Base-by-base conservation (phyloP, 1,139 yeast genomes). In the Kodamaea suecica region DNA sequence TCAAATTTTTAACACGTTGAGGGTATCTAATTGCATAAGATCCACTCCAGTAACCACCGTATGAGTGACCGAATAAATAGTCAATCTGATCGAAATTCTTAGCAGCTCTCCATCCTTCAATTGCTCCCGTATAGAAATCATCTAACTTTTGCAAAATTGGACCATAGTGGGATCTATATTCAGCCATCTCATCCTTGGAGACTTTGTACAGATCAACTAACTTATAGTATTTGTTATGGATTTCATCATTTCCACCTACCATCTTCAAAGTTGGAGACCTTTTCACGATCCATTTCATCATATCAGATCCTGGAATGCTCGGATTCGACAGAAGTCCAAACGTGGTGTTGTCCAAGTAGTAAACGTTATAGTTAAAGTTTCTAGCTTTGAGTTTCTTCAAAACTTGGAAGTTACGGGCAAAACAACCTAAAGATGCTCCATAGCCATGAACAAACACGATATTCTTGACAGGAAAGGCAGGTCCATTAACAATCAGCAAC, bases 381-480 rank as follows among this genome's bases (percentile, higher is more conserved):
- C 69, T 23, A 57, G 62, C 61, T 57, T 47, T 40, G 61, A 69
- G 55, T 17, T 57, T 45, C 41, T 66, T 55, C 73, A 65, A 28
- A 50, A 74, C 34, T 37, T 73, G 77, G 43, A 87, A 78, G 50
- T 86, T 90, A 37, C 88, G 68, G 46, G 87, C 88, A 62, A 80
- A 92, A 52, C 92, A 84, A 15, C 94, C 92, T 11, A 84, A 69
- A 0, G 95, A 83, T 0, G 97, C 95, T 0, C 95, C 96, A 57
- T 86, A 88, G 0, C 98, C 98, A 54, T 92, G 98, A 11, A 92
- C 52, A 49, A 92, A 67, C 4, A 88, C 87, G 16, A 83, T 49
- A 44, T 76, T 75, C 12, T 55, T 57, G 1, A 53, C 46, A 2
- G 45, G 42, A 4, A 36, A 45, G 1, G 16, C 19, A 2, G 44